Evolutionary conservation across 2,329 filamentous ascomycete species (phyloP), one percentile per base, ranked within the genome.

Genomic region (Hymenoscyphus albidus): DNA sequence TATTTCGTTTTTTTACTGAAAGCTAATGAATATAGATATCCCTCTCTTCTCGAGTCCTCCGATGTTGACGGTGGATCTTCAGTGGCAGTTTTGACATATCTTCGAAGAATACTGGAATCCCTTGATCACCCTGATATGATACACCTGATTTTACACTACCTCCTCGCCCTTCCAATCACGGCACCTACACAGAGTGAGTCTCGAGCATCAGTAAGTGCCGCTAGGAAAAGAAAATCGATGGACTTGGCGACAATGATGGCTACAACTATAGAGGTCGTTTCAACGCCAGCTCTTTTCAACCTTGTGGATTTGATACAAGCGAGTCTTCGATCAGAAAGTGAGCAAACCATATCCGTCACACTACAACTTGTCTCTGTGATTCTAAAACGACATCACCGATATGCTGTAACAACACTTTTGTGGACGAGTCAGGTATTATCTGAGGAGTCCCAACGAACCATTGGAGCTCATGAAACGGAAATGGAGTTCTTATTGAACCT

Each of bases 51-150:
- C 14, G 94, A 99, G 77, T 99, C 95, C 10, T 98, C 95, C 1
- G 95, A 99, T 78, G 91, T 96, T 48, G 94, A 98, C 77, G 95
- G 94, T 69, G 95, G 95, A 62, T 99, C 95, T 6, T 97, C 95
- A 0, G 93, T 98, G 27, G 95, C 95, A 3, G 95, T 99, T 13
- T 82, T 98, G 68, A 97, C 93, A 1, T 98, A 99, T 76, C 82
- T 99, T 42, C 89, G 91, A 64, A 89, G 91, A 54, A 96, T 98
- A 63, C 83, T 99, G 5, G 93, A 97, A 75, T 90, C 92, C 0
- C 82, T 99, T 14, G 92, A 97, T 68, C 93, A 98, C 75, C 91
- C 92, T 7, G 93, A 98, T 73, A 89, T 99, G 80, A 92, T 97
- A 65, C 91, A 97, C 70, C 89, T 97, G 66, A 95, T 98, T 62